Evolutionary conservation across 108 stramenopile species (phyloP), one percentile per base, ranked within the genome.

Genomic region (Skeletonema marinoi): DNA sequence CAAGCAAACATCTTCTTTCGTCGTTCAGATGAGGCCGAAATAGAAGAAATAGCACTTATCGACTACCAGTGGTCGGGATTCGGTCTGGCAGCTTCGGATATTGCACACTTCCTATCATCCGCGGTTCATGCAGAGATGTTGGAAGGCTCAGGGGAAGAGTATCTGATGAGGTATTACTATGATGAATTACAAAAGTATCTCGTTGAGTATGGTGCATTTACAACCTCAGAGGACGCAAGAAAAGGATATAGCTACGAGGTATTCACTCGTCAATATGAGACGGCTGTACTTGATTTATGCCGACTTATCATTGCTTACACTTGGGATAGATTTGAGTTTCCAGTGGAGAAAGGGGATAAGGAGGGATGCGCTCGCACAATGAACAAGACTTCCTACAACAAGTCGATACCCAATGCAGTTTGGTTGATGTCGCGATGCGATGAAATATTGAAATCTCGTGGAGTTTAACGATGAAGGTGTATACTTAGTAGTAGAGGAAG

Each of bases 41-140:
- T 84, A 16, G 21, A 56, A 25, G 77, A 88, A 36, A 83, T 91
- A 33, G 88, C 87, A 29, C 50, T 91, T 9, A 84, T 91, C 38
- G 90, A 91, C 60, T 91, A 88, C 65, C 90, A 91, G 71, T 91
- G 87, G 87, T 62, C 50, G 44, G 90, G 90, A 5, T 85, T 84
- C 60, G 90, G 90, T 4, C 72, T 91, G n/a, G 90, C 88, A 17
- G 87, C 90, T 12, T 82, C 87, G 29, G 90, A 91, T 59, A 73
- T 91, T 30, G 90, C 90, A 19, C 88, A 91, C 58, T 78, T 74
- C 46, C 71, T 91, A 39, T 56, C 66, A 32, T 67, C 73, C 51
- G 85, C 88, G 2, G 74, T 88, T 33, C 60, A 78, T 9, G 78
- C 75, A 29, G 69, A 65, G 32, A 50, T 85, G 32, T 76, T 85